phyloP scores from a whole-genome alignment of 208 protist genomes.

The Trypanosomatidae sp. region DNA sequence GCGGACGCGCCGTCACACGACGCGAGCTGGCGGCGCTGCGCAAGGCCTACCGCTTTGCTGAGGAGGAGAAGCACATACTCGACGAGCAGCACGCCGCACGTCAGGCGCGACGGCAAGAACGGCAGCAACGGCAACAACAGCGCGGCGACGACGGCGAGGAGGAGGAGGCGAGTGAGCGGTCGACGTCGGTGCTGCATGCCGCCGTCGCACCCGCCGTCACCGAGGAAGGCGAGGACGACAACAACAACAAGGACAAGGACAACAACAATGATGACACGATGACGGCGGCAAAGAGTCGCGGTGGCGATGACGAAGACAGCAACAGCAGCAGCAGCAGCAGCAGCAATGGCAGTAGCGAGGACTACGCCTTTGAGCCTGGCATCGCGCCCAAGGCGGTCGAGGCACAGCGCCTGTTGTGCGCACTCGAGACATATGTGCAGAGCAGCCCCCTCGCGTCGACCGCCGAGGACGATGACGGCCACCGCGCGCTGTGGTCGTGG shows the following conservation, averaged over 20 bases:
- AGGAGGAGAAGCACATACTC: slow-evolving; percentile 10
- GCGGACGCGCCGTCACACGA: slow-evolving; percentile 18
- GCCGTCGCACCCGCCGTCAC: neutral
- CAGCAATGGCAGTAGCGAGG: slow-evolving; percentile 2
- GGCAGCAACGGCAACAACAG: neutral
- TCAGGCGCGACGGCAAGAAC: neutral
- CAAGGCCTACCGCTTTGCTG: slow-evolving; percentile 31
- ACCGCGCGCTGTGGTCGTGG: slow-evolving; percentile 17
- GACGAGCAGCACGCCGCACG: neutral
- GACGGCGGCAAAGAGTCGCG: neutral
- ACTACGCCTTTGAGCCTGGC: no score
- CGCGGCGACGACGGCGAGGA: neutral
- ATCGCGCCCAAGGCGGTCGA: no score
- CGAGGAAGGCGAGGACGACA: neutral
- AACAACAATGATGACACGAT: neutral
- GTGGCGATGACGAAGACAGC: neutral
- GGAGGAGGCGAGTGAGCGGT: no score
- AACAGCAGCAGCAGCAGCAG: slow-evolving; percentile 1
- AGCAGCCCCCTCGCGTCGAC: no score
- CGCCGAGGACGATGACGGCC: no score
- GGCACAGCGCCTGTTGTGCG: no score
- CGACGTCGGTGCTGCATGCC: neutral
- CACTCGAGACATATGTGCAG: no score
- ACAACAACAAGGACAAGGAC: neutral
- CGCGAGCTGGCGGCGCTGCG: slow-evolving; percentile 38